A percentile compares a stretch with the other conserved stretches of the same genome.
phyloP scores from a whole-genome alignment of 495 filamentous ascomycete species.

The Talaromyces wortmannii region DNA sequence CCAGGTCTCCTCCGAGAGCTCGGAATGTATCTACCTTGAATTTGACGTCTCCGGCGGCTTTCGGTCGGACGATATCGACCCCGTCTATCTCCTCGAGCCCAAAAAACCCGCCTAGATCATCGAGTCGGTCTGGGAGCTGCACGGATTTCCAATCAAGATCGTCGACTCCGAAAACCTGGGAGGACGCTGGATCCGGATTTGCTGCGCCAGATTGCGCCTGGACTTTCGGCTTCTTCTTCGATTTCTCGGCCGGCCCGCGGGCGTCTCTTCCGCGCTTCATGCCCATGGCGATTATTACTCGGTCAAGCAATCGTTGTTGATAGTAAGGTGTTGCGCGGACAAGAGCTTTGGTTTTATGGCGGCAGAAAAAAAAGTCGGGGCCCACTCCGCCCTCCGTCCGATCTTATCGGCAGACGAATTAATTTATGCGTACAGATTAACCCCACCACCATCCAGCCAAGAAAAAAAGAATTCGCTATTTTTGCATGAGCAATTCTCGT shows the following conservation, averaged over 20 bases:
- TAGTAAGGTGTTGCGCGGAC: not conserved
- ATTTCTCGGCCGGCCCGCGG: constrained; percentile 16
- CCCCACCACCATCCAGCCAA: not conserved
- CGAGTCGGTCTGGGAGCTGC: constrained; percentile 73
- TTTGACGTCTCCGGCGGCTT: constrained; percentile 24
- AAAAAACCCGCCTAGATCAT: constrained; percentile 92
- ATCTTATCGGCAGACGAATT: constrained; percentile 5
- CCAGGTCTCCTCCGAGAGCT: not conserved
- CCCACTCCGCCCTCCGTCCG: not conserved
- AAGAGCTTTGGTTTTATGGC: not conserved
- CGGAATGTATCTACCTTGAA: constrained; percentile 35
- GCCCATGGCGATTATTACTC: constrained; percentile 20
- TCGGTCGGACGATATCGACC: constrained; percentile 63
- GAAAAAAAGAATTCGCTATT: too few relatives aligned
- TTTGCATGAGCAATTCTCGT: not conserved
- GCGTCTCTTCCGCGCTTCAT: constrained; percentile 44
- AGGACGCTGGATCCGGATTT: constrained; percentile 14
- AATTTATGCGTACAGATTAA: not conserved
- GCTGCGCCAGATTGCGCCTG: constrained; percentile 8
- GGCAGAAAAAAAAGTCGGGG: constrained; percentile 4
- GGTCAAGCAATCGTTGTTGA: not conserved
- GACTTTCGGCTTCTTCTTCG: constrained; percentile 46
- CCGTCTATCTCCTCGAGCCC: constrained; percentile 90
- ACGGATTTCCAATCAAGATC: constrained; percentile 78
- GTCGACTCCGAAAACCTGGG: constrained; percentile 39